Evolutionary conservation across 202 grass and related monocot genomes (phyloP).

Genomic region (Thinopyrum obtusiflorum): DNA sequence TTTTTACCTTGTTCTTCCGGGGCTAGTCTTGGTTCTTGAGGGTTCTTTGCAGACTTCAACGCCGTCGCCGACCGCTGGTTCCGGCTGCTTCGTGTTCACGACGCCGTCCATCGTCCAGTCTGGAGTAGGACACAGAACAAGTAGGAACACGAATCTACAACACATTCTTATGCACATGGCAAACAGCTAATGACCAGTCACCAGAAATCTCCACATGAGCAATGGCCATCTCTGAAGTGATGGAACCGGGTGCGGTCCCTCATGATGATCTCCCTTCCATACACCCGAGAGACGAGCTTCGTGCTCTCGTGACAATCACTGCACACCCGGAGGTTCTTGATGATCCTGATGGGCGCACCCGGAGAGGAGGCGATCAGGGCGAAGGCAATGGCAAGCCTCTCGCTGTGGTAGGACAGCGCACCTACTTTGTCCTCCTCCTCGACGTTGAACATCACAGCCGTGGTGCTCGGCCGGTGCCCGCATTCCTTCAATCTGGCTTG

Average conservation of each 20-base stretch:
- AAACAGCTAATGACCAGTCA: neutral
- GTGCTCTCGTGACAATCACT: constrained; percentile 35
- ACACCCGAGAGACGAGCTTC: constrained; percentile 37
- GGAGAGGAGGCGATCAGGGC: constrained; percentile 31
- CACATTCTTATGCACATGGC: neutral
- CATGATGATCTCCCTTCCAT: constrained; percentile 34
- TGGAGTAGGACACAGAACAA: too few relatives aligned
- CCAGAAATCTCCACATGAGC: constrained; percentile 56
- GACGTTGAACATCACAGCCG: constrained; percentile 28
- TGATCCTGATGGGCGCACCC: constrained; percentile 29
- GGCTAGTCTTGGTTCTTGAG: too few relatives aligned
- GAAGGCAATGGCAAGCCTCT: constrained; percentile 54
- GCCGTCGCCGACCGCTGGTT: too few relatives aligned
- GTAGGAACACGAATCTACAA: neutral
- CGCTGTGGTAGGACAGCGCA: constrained; percentile 35
- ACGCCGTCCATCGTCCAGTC: too few relatives aligned
- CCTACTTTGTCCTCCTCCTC: constrained; percentile 49
- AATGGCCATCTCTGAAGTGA: constrained; percentile 39
- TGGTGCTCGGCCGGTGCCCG: constrained; percentile 13
- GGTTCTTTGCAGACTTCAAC: too few relatives aligned
- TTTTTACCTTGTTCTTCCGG: too few relatives aligned
- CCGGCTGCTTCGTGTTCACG: too few relatives aligned
- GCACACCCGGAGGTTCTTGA: constrained; percentile 50
- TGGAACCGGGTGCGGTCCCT: constrained; percentile 41
- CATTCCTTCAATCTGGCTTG: constrained; percentile 8